Conservation (phyloP, 2,329 filamentous ascomycete genomes). For the Fusarium denticulatum region DNA sequence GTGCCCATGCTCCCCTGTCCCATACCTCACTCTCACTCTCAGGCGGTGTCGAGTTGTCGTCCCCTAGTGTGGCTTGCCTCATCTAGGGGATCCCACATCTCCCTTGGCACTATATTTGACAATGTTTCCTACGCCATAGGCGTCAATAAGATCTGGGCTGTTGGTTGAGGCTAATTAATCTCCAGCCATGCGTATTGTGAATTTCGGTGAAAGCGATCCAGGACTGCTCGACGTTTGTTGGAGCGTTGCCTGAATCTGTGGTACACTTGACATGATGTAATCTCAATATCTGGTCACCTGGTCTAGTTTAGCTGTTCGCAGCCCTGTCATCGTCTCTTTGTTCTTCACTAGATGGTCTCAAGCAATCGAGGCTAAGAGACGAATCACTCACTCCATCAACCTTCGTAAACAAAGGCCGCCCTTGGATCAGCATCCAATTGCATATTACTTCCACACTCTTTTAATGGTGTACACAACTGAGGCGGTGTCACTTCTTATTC, state of each 20-base stretch:
- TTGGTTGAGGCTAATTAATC: constrained; percentile 39
- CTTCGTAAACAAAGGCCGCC: constrained; percentile 16
- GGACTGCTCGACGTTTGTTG: constrained; percentile 15
- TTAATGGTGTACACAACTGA: constrained; percentile 1
- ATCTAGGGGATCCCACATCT: constrained; percentile 33
- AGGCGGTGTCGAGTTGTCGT: constrained; percentile 36
- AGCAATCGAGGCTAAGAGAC: constrained; percentile 21
- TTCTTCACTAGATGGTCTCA: constrained; percentile 13
- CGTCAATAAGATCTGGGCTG: constrained; percentile 18
- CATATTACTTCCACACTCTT: neutral
- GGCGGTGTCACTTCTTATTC: constrained; percentile 18
- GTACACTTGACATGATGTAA: constrained; percentile 25
- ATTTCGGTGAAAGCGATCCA: constrained; percentile 42
- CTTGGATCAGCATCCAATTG: constrained; percentile 3
- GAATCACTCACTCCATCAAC: constrained; percentile 24
- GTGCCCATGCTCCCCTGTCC: constrained; percentile 27
- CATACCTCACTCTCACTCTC: constrained; percentile 11
- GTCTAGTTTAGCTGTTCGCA: constrained; percentile 1
- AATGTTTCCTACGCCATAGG: constrained; percentile 27
- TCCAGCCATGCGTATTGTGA: constrained; percentile 35
- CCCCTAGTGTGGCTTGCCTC: constrained; percentile 43
- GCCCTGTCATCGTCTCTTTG: constrained; percentile 13
- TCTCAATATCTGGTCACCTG: constrained; percentile 36
- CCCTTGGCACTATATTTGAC: constrained; percentile 28
- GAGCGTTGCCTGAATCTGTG: constrained; percentile 31